Percentiles rank a stretch among this genome's conserved stretches.
Conservation (phyloP, 768 basidiomycete genomes). For the Termitomyces titanicus region DNA sequence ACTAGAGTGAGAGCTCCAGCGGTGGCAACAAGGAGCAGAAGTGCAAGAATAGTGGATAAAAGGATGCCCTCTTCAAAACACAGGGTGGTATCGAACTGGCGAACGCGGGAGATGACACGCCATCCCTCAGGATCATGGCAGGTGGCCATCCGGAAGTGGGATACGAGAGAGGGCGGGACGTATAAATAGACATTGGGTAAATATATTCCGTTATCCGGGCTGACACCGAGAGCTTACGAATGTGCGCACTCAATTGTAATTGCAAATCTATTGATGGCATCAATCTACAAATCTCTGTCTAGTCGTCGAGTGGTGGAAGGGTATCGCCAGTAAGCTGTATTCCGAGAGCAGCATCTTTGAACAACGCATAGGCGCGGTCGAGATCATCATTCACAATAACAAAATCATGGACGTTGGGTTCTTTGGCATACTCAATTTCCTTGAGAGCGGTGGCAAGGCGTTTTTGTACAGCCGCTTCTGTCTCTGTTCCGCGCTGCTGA, state of each 20-base stretch:
- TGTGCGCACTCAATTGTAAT: too few species aligned
- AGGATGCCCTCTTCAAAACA: constrained; percentile 80
- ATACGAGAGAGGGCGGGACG: neutral
- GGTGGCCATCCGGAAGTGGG: constrained; percentile 27
- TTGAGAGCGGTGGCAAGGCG: constrained; percentile 73
- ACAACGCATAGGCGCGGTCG: constrained; percentile 74
- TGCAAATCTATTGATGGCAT: neutral
- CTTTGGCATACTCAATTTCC: constrained; percentile 83
- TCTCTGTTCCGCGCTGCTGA: constrained; percentile 79
- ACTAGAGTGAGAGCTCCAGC: constrained; percentile 30
- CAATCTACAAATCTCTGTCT: constrained; percentile 1
- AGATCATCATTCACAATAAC: constrained; percentile 91
- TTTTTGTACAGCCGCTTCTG: constrained; percentile 63
- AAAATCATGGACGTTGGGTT: constrained; percentile 70
- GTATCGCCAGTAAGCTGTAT: constrained; percentile 55
- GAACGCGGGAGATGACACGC: constrained; percentile 48
- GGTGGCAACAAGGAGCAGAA: constrained; percentile 40
- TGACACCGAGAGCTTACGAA: neutral
- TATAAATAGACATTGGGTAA: neutral
- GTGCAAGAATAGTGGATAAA: constrained; percentile 46
- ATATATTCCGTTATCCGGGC: neutral
- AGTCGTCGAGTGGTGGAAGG: constrained; percentile 62
- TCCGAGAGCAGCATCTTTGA: constrained; percentile 75
- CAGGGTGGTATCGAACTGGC: constrained; percentile 73
- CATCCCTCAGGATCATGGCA: constrained; percentile 67